Evolutionary conservation across 306 rosid genomes (phyloP), one percentile per base, ranked within the genome.

Genomic region (Dryas drummondii): DNA sequence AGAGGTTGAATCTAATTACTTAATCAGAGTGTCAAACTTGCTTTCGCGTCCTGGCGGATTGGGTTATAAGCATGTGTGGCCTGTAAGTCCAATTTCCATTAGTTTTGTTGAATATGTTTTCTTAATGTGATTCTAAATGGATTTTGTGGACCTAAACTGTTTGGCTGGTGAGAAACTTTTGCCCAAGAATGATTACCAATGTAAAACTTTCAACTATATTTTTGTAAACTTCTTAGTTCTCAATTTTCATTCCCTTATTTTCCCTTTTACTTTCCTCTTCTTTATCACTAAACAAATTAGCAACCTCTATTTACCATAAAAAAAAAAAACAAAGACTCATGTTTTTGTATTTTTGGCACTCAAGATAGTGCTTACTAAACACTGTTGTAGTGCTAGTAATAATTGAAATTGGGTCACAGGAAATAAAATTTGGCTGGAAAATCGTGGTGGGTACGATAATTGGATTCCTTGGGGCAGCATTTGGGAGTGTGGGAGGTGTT

Each of bases 401-500:
- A 37, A 17, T 12, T 32, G 11, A 41, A 49, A 65, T 58, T 56
- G 55, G 9, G n/a, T 71, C 42, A 62, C 84, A 91, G 97, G 93
- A 86, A 16, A 70, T 91, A 82, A 57, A 80, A 71, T 88, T 91
- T 68, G 93, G 93, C 17, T 89, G 97, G 96, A 55, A 61, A 91
- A 82, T 83, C 27, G 50, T 83, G 6, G 54, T 86, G 66, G 91
- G 91, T 8, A 74, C 80, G 0, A 52, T 85, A 8, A 45, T 91
- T 63, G 97, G 96, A 27, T 89, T 85, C 47, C 83, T 86, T 44
- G 97, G 97, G 61, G 96, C 91, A 0, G 90, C 97, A 13, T 91
- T 87, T 83, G 96, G 97, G 80, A 91, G 93, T 69, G 89, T 86
- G 0, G 96, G 96, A 27, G 97, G 97, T 44, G 87, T 91, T 44